Evolutionary conservation across 2,329 filamentous ascomycete species (phyloP).

Genomic region (Colletotrichum paranaense): DNA sequence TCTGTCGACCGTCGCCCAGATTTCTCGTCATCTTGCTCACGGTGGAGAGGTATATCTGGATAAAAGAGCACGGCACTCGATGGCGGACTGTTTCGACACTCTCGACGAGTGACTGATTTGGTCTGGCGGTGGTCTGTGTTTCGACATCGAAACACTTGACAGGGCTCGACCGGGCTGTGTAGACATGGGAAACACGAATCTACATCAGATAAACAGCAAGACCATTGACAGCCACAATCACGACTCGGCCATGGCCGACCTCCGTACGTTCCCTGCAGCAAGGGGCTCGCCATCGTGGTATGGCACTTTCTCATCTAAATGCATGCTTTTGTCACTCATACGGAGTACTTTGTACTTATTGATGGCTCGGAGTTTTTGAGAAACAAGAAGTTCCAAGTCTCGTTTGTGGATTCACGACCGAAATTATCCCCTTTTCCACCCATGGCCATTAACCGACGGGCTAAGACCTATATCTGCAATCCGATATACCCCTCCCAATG

Average conservation of each 20-base stretch:
- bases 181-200: slow-evolving; percentile 29
- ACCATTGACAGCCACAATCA: not conserved
- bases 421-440: slow-evolving; percentile 47
- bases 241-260: slow-evolving; percentile 18
- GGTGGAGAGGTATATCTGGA: slow-evolving; percentile 18
- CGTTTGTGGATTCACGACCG: slow-evolving; percentile 44
- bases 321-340: slow-evolving; percentile 22
- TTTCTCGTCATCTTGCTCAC: slow-evolving; percentile 25
- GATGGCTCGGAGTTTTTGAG: slow-evolving; percentile 20
- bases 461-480: slow-evolving; percentile 50
- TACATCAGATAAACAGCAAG: slow-evolving; percentile 29
- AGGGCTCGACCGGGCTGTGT: slow-evolving; percentile 33
- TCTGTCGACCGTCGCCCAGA: slow-evolving; percentile 32
- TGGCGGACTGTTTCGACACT: slow-evolving; percentile 30
- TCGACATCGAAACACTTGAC: slow-evolving; percentile 34
- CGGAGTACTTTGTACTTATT: not conserved
- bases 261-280: slow-evolving; percentile 15
- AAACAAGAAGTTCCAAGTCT: slow-evolving; percentile 22
- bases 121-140: slow-evolving; percentile 31
- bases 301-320: slow-evolving; percentile 9
- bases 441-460: slow-evolving; percentile 46
- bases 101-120: slow-evolving; percentile 22
- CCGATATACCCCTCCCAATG: slow-evolving; percentile 46
- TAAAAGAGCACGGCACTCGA: slow-evolving; percentile 25
- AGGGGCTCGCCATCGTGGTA: slow-evolving; percentile 16